Evolutionary conservation across 176 grass and related monocot genomes (phyloP), one percentile per base, ranked within the genome.

Genomic region (Bolboschoenus planiculmis): DNA sequence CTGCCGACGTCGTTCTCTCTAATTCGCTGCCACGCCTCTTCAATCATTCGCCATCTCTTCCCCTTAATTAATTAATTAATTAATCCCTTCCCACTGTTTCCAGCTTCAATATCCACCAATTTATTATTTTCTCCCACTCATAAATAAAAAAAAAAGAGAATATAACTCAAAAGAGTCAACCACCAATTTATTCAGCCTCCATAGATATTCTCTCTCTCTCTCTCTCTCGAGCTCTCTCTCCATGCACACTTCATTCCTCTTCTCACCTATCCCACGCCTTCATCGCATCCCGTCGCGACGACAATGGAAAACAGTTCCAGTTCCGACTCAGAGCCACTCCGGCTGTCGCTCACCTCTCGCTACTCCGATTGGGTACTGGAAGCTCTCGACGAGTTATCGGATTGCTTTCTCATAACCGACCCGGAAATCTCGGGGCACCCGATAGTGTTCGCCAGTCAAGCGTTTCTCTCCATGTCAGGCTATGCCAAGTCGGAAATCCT

Each of bases 281-380:
- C 31, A 9, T 44, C 83, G 34, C 59, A 33, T 61, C 54, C 37
- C 11, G 20, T 56, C 24, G 39, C 79, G 72, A 18, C 24, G n/a
- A n/a, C n/a, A 71, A 93, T 86, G 91, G 84, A n/a, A n/a, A n/a
- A 21, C 48, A 83, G 26, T 68, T 78, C 84, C 54, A 65, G 18
- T 57, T 31, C 36, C 6, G 40, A 59, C 36, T 42, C 60, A 4
- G 24, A 61, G 3, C 61, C 67, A 27, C 15, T 87, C 23, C 56
- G 40, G 24, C 11, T 82, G 16, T 98, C 96, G n/a, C 92, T 98
- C 27, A 88, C 91, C 35, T 56, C 87, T 47, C 78, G 92, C 1
- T 98, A 98, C 91, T 93, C 96, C n/a, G 87, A 90, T 30, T 95
- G 91, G 96, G 83, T 95, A 64, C 11, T 60, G 54, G 96, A 98